Percentiles rank a stretch among this genome's conserved stretches.
Conservation (phyloP, 2,329 filamentous ascomycete species). For the Aspergillus jensenii region DNA sequence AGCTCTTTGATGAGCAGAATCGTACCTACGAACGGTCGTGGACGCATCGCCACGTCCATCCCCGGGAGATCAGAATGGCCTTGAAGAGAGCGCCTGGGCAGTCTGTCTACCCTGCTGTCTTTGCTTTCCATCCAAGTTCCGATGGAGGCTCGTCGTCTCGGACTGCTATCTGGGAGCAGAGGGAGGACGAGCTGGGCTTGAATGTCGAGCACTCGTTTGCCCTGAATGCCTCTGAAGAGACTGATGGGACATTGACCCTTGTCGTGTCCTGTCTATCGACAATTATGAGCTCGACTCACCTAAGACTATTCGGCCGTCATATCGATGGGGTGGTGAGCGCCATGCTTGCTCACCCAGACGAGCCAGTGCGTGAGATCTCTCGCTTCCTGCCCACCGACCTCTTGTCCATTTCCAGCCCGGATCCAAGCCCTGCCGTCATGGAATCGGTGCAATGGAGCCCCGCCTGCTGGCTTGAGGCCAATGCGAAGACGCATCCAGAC, state of each 20-base stretch:
- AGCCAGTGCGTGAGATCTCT: constrained; percentile 10
- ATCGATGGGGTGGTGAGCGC: constrained; percentile 27
- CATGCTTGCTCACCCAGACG: constrained; percentile 30
- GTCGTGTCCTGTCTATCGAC: constrained; percentile 27
- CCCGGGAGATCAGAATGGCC: constrained; percentile 28
- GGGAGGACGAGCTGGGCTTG: constrained; percentile 33
- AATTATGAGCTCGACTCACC: constrained; percentile 19
- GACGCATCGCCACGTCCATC: constrained; percentile 29
- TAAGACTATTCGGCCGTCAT: constrained; percentile 29
- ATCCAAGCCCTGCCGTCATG: constrained; percentile 19
- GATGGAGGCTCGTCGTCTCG: background rate
- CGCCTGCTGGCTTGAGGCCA: constrained; percentile 29
- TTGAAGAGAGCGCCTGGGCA: constrained; percentile 25
- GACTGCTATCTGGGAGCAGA: constrained; percentile 25
- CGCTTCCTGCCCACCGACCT: constrained; percentile 18
- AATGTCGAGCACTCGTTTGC: constrained; percentile 44
- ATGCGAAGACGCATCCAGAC: constrained; percentile 26
- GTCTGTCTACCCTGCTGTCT: constrained; percentile 33
- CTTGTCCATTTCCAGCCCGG: constrained; percentile 19
- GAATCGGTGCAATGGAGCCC: too few species aligned
- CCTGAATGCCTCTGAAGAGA: constrained; percentile 35
- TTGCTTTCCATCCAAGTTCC: constrained; percentile 28
- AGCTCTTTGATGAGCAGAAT: constrained; percentile 26
- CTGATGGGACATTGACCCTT: constrained; percentile 21
- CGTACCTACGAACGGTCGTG: constrained; percentile 25